phyloP scores from a whole-genome alignment of 1,284 basidiomycete genomes.

The Rugosomyces carneus region DNA sequence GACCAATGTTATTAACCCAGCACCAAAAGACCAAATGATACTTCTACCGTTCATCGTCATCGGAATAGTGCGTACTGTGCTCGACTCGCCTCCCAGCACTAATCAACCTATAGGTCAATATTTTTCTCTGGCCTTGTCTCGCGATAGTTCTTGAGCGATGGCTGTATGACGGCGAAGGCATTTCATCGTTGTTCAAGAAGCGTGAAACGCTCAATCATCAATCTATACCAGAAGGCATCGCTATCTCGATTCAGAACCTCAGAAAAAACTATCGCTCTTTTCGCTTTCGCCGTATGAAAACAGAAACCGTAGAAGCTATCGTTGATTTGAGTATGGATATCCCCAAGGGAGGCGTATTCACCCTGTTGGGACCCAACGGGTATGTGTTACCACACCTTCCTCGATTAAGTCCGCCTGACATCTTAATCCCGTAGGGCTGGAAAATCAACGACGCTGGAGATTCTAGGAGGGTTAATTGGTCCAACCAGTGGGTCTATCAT shows the following conservation, averaged over 20 bases:
- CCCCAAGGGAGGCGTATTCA: slow-evolving; percentile 66
- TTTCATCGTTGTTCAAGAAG: neutral
- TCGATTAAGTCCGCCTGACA: slow-evolving; percentile 45
- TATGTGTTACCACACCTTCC: slow-evolving; percentile 16
- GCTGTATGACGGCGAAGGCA: neutral
- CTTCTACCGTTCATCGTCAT: neutral
- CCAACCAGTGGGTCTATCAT: slow-evolving; percentile 53
- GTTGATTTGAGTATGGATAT: slow-evolving; percentile 58
- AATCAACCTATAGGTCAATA: neutral
- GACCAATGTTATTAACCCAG: neutral
- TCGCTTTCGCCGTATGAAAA: neutral
- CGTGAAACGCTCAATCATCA: no score
- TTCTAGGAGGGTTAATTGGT: slow-evolving; percentile 57
- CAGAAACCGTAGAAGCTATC: slow-evolving; percentile 34
- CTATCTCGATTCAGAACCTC: neutral
- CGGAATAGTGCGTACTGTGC: neutral
- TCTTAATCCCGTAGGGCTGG: slow-evolving; percentile 33
- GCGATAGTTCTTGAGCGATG: neutral
- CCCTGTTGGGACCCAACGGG: slow-evolving; percentile 71
- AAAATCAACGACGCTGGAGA: slow-evolving; percentile 48
- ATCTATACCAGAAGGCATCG: neutral
- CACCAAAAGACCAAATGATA: neutral
- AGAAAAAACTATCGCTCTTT: neutral
- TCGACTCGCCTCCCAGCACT: neutral
- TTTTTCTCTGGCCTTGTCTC: slow-evolving; percentile 1